A percentile compares a stretch with the other conserved stretches of the same genome.
Evolutionary conservation across 2,329 filamentous ascomycete species (phyloP).

Genomic region (Thyridium curvatum): DNA sequence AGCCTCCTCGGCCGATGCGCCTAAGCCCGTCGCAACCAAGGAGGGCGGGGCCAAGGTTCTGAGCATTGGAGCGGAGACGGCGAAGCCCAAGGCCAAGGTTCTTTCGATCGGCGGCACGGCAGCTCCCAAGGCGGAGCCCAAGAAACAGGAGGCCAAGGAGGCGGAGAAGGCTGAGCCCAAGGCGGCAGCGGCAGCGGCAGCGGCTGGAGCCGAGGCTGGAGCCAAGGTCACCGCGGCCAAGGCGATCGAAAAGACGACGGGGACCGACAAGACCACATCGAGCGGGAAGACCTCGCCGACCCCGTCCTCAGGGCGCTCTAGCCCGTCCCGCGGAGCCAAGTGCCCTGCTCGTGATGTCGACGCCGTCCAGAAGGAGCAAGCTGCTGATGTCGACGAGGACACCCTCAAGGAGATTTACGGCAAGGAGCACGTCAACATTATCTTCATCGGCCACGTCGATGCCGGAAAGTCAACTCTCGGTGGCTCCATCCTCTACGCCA

Average conservation of each 20-base stretch:
- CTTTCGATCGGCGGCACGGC: constrained; percentile 61
- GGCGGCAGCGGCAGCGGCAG: constrained; percentile 34
- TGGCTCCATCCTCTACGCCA: constrained; percentile 85
- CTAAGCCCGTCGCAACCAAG: constrained; percentile 47
- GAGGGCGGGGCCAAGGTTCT: constrained; percentile 57
- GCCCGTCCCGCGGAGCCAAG: constrained; percentile 58
- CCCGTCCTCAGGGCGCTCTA: constrained; percentile 78
- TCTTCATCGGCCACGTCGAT: constrained; percentile 95
- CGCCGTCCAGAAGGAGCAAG: constrained; percentile 76
- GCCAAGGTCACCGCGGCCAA: constrained; percentile 82
- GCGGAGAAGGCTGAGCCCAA: constrained; percentile 41
- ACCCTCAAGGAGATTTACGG: constrained; percentile 94
- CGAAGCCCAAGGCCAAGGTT: constrained; percentile 61
- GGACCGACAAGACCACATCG: constrained; percentile 51
- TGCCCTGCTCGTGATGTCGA: constrained; percentile 66
- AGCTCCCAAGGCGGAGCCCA: constrained; percentile 16
- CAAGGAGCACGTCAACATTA: constrained; percentile 89
- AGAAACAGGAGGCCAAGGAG: constrained; percentile 27
- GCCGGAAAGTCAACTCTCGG: constrained; percentile 96
- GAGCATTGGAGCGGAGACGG: constrained; percentile 50
- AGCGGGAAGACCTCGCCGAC: constrained; percentile 74
- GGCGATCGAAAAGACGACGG: constrained; percentile 85
- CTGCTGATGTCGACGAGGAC: constrained; percentile 62
- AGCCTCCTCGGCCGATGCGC: constrained; percentile 32
- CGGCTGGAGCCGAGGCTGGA: constrained; percentile 57